A percentile compares a stretch with the other conserved stretches of the same genome.
phyloP scores from a whole-genome alignment of 1,284 basidiomycete genomes.

The Apiotrichum laibachii region DNA sequence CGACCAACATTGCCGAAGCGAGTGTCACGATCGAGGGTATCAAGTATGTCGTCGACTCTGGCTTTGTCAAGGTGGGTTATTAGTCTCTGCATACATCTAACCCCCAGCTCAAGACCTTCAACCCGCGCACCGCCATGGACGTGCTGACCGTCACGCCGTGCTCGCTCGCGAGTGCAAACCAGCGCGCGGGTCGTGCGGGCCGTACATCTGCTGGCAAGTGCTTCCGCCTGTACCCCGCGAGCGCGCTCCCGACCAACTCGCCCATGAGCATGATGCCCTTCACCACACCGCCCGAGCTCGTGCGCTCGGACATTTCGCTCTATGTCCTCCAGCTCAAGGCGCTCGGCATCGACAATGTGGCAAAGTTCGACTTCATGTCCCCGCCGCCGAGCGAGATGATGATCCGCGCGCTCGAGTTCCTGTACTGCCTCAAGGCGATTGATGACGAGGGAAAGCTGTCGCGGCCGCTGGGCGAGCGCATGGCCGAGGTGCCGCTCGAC shows the following conservation, averaged over 20 bases:
- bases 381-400: slow-evolving; percentile 83
- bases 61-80: slow-evolving; percentile 79
- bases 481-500: slow-evolving; percentile 59
- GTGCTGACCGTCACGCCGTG: slow-evolving; percentile 75
- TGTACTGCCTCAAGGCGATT: slow-evolving; percentile 54
- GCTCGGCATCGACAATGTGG: slow-evolving; percentile 85
- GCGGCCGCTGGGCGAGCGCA: slow-evolving; percentile 54
- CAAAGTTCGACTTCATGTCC: slow-evolving; percentile 83
- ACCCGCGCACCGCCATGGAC: slow-evolving; percentile 75
- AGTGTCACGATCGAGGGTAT: slow-evolving; percentile 96
- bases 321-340: slow-evolving; percentile 90
- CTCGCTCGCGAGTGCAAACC: slow-evolving; percentile 77
- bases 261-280: slow-evolving; percentile 52
- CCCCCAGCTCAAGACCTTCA: slow-evolving; percentile 72
- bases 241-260: slow-evolving; percentile 59
- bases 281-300: slow-evolving; percentile 82
- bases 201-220: slow-evolving; percentile 86
- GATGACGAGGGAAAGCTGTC: slow-evolving; percentile 56
- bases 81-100: slow-evolving; percentile 1
- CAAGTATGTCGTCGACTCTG: slow-evolving; percentile 90
- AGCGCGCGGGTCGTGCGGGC: slow-evolving; percentile 86
- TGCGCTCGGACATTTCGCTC: slow-evolving; percentile 79
- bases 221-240: slow-evolving; percentile 82
- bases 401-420: slow-evolving; percentile 71
- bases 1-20: slow-evolving; percentile 96